Percentiles rank a stretch among this genome's conserved stretches.
These are phyloP conservation scores for Penicillium daleae DNA, from an alignment of 495 filamentous ascomycete genomes.

Conservation along the genomic window DNA sequence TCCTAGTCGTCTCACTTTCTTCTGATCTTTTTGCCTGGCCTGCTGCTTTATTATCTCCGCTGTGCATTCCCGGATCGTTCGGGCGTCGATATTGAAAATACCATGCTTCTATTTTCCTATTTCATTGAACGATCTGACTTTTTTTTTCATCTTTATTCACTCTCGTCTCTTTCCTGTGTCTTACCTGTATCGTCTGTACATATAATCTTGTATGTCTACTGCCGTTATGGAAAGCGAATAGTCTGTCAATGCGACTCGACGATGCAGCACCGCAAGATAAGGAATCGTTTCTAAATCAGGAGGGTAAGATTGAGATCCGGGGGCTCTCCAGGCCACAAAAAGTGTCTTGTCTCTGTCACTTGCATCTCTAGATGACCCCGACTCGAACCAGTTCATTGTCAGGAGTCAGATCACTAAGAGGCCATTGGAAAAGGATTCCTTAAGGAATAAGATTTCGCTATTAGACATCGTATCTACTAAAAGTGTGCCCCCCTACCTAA, in stretches of 20 bases:
- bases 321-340: too few species aligned
- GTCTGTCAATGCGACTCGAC: not conserved
- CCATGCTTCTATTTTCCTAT: conserved; percentile 26
- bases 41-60: conserved; percentile 16
- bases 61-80: conserved; percentile 36
- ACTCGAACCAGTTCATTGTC: too few species aligned
- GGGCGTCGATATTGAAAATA: conserved; percentile 38
- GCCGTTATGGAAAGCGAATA: not conserved
- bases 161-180: not conserved
- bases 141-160: not conserved
- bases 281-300: too few species aligned
- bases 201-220: conserved; percentile 12
- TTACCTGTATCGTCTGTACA: conserved; percentile 5
- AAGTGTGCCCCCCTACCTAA: too few species aligned
- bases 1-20: not conserved
- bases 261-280: too few species aligned
- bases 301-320: too few species aligned
- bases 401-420: too few species aligned
- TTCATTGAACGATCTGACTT: not conserved
- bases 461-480: too few species aligned
- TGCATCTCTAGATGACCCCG: too few species aligned
- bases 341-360: too few species aligned
- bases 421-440: too few species aligned
- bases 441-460: too few species aligned
- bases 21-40: conserved; percentile 9